phyloP scores from a whole-genome alignment of 2,329 filamentous ascomycete species.

The Metarhizium robertsii region DNA sequence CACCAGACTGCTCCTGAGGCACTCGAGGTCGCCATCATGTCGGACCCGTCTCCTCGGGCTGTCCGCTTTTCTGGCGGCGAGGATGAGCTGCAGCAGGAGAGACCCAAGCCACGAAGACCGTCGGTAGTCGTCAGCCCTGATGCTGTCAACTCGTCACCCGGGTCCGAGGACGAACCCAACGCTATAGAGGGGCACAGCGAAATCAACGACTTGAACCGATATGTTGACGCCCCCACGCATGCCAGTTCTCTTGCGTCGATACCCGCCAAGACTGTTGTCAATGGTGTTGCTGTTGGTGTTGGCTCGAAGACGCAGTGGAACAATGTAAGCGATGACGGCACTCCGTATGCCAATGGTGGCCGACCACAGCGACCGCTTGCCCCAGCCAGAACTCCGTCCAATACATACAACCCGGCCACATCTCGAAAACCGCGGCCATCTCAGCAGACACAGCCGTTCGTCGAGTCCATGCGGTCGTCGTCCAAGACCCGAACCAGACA shows the following conservation, averaged over 20 bases:
- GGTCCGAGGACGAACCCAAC: constrained; percentile 30
- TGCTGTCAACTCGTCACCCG: constrained; percentile 16
- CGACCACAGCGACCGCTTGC: constrained; percentile 58
- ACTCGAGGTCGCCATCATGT: constrained; percentile 15
- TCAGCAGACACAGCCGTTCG: constrained; percentile 24
- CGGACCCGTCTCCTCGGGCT: constrained; percentile 43
- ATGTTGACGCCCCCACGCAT: constrained; percentile 30
- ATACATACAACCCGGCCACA: constrained; percentile 65
- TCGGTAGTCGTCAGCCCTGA: constrained; percentile 17
- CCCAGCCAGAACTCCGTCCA: constrained; percentile 66
- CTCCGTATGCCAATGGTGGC: constrained; percentile 20
- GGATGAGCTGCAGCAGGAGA: constrained; percentile 32
- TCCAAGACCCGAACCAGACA: constrained; percentile 41
- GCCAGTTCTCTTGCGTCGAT: constrained; percentile 34
- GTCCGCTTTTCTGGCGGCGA: constrained; percentile 47
- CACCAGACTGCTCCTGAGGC: not conserved
- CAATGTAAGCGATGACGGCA: constrained; percentile 17
- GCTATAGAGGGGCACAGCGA: constrained; percentile 40
- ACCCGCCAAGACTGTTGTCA: constrained; percentile 28
- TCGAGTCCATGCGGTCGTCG: constrained; percentile 37
- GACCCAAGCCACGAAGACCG: constrained; percentile 28
- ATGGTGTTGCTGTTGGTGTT: constrained; percentile 31
- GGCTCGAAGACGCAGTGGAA: constrained; percentile 30
- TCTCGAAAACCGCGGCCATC: constrained; percentile 38
- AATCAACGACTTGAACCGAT: constrained; percentile 33